Evolutionary conservation across 2,329 filamentous ascomycete species (phyloP).

Genomic region (Sphaerulina populicola): DNA sequence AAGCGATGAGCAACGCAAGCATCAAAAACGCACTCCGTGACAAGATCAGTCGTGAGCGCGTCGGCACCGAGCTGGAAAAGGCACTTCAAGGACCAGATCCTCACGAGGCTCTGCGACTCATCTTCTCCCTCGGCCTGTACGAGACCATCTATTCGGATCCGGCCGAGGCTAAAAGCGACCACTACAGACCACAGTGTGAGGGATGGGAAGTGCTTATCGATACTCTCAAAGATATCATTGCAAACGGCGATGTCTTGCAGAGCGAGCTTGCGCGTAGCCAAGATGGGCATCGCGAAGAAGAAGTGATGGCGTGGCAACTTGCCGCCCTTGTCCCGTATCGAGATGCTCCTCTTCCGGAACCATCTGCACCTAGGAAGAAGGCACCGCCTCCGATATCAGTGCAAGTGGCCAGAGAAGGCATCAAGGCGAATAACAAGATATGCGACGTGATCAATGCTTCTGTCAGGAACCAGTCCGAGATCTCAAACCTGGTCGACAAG

Average conservation of each 20-base stretch:
- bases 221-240: constrained; percentile 48
- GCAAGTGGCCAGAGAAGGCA: constrained; percentile 63
- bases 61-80: constrained; percentile 82
- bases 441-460: constrained; percentile 59
- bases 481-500: constrained; percentile 52
- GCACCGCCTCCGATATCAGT: constrained; percentile 51
- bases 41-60: constrained; percentile 87
- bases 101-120: constrained; percentile 52
- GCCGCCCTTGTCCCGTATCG: constrained; percentile 68
- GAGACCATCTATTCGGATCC: constrained; percentile 66
- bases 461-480: constrained; percentile 53
- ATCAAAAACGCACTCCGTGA: constrained; percentile 70
- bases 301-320: constrained; percentile 69
- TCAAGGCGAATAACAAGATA: constrained; percentile 70
- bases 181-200: constrained; percentile 48
- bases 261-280: constrained; percentile 49
- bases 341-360: constrained; percentile 40
- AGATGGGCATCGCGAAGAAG: constrained; percentile 42
- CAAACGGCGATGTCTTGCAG: constrained; percentile 28
- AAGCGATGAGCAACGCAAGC: constrained; percentile 67
- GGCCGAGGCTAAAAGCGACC: constrained; percentile 38
- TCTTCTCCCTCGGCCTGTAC: constrained; percentile 61
- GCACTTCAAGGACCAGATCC: constrained; percentile 71
- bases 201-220: constrained; percentile 59
- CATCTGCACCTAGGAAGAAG: constrained; percentile 42